phyloP scores from a whole-genome alignment of 805 yeast species.

The Yarrowia bubula region DNA sequence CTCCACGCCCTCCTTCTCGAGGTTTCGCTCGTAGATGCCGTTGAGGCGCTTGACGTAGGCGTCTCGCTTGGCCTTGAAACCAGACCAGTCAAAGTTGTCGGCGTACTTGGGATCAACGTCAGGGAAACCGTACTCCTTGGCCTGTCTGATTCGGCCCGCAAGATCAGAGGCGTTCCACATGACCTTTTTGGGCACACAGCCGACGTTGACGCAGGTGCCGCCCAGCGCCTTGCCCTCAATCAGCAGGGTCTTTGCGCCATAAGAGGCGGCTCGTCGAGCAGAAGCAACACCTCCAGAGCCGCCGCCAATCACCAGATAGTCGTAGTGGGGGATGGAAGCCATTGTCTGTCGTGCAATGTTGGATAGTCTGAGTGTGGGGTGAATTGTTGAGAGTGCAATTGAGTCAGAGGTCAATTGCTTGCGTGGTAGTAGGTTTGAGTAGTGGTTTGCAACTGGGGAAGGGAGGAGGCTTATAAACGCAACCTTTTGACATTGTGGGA shows the following conservation, averaged over 20 bases:
- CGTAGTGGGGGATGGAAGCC: conserved; percentile 68
- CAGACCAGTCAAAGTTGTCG: conserved; percentile 75
- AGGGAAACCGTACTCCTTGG: conserved; percentile 77
- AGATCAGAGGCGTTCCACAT: conserved; percentile 98
- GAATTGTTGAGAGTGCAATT: conserved; percentile 4
- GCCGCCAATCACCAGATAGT: conserved; percentile 95
- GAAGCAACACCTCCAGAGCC: conserved; percentile 99
- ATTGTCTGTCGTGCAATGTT: conserved; percentile 31
- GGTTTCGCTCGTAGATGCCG: conserved; percentile 88
- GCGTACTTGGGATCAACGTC: conserved; percentile 53
- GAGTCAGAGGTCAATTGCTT: background rate
- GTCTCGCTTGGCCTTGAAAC: conserved; percentile 83
- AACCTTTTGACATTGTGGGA: no score
- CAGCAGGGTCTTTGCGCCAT: conserved; percentile 84
- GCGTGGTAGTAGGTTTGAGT: background rate
- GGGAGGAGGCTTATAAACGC: no score
- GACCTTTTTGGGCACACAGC: conserved; percentile 98
- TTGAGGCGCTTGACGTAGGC: conserved; percentile 84
- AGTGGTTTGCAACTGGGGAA: no score
- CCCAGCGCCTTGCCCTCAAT: conserved; percentile 83
- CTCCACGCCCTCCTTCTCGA: conserved; percentile 86
- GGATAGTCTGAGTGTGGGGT: conserved; percentile 2
- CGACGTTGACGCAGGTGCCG: conserved; percentile 98
- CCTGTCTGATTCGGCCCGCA: conserved; percentile 71
- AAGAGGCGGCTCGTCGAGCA: conserved; percentile 88